Percentiles rank a stretch among this genome's conserved stretches.
These are phyloP conservation scores for Aegilops tauschii DNA, from an alignment of 176 grass and related monocot genomes.

Conservation along the genomic window DNA sequence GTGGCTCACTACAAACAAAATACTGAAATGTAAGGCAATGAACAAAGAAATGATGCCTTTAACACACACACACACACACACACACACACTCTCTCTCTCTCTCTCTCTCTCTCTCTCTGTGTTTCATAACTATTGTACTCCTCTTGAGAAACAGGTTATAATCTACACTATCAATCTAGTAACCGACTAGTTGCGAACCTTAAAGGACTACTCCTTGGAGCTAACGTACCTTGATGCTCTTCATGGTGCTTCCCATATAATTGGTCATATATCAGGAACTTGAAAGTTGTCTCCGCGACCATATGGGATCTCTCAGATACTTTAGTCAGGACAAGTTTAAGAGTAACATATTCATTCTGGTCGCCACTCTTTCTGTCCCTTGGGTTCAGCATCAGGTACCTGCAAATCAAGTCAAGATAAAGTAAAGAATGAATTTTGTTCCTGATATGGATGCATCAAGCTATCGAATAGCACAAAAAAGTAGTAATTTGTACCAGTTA, in stretches of 20 bases:
- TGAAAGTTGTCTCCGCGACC: conserved; percentile 24
- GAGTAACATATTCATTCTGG: conserved; percentile 18
- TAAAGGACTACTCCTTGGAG: not conserved
- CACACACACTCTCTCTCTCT: no score
- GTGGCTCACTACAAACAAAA: conserved; percentile 34
- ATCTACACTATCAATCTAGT: not conserved
- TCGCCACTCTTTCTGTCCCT: conserved; percentile 22
- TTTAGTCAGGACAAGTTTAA: not conserved
- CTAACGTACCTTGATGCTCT: not conserved
- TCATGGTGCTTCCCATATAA: conserved; percentile 26
- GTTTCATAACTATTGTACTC: no score
- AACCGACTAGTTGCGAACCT: not conserved
- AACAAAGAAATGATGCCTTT: no score
- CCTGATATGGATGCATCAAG: not conserved
- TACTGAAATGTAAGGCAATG: not conserved
- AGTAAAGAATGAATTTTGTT: not conserved
- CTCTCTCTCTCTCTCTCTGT: no score
- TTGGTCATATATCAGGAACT: conserved; percentile 37
- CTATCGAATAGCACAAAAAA: not conserved
- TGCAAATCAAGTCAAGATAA: not conserved
- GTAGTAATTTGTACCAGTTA: not conserved
- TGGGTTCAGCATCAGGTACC: conserved; percentile 31
- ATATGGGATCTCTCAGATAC: not conserved
- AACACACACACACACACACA: no score
- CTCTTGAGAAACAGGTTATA: not conserved